Conservation (phyloP, 2,329 filamentous ascomycete genomes). For the Knufia petricola region DNA sequence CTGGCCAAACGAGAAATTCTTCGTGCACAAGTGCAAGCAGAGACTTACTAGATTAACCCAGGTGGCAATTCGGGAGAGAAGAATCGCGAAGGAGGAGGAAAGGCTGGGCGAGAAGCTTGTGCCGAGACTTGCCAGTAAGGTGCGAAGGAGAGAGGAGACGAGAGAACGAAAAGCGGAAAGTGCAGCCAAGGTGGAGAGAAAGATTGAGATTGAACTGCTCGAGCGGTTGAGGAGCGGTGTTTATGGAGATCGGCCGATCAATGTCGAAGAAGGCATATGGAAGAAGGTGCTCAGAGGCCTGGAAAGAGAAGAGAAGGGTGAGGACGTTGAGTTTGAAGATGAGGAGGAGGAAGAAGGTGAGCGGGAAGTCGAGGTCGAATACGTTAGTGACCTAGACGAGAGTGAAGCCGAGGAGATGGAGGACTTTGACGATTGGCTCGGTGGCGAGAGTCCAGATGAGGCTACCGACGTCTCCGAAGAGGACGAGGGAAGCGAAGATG, state of each 20-base stretch:
- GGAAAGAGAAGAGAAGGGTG: constrained; percentile 77
- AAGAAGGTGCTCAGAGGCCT: constrained; percentile 89
- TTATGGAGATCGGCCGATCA: constrained; percentile 88
- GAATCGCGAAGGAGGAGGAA: constrained; percentile 80
- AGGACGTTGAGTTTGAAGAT: constrained; percentile 71
- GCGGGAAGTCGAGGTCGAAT: constrained; percentile 66
- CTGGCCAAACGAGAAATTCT: constrained; percentile 69
- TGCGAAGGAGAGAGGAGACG: constrained; percentile 64
- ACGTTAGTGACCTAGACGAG: constrained; percentile 83
- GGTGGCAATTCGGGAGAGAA: constrained; percentile 68
- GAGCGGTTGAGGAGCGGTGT: constrained; percentile 83
- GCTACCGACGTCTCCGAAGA: constrained; percentile 41
- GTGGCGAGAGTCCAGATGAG: constrained; percentile 52
- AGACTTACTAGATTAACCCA: constrained; percentile 84
- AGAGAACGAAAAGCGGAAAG: constrained; percentile 68
- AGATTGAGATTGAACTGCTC: constrained; percentile 90
- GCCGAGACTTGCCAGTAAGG: constrained; percentile 82
- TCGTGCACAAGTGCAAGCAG: constrained; percentile 93
- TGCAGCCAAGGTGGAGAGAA: constrained; percentile 86
- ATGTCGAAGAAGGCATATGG: constrained; percentile 92
- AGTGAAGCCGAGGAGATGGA: constrained; percentile 75
- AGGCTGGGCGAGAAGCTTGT: constrained; percentile 80
- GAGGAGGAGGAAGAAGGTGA: constrained; percentile 55
- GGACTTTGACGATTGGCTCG: constrained; percentile 95
- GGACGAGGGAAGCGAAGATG: constrained; percentile 47